Evolutionary conservation across 768 basidiomycete genomes (phyloP).

Genomic region (Boletus tomentosulus): DNA sequence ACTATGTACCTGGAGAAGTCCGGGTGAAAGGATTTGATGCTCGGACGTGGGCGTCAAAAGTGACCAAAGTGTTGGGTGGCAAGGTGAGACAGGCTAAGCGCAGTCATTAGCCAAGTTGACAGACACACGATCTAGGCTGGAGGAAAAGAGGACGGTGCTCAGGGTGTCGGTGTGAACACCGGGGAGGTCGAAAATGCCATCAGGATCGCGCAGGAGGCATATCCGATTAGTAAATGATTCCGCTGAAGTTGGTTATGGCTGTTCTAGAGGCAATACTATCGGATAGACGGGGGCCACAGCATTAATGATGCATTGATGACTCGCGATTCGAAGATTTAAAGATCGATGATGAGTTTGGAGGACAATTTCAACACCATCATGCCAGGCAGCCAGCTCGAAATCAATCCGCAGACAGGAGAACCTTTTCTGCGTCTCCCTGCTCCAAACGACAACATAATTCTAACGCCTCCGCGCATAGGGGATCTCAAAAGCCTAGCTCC

Average conservation of each 20-base stretch:
- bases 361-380: constrained; percentile 8
- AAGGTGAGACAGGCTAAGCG: constrained; percentile 55
- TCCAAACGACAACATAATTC: constrained; percentile 50
- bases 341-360: neutral
- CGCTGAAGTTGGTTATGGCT: neutral
- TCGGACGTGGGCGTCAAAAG: constrained; percentile 80
- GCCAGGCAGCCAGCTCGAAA: constrained; percentile 31
- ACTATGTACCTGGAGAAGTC: constrained; percentile 63
- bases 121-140: constrained; percentile 59
- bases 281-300: neutral
- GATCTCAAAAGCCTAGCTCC: constrained; percentile 38
- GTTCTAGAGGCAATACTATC: neutral
- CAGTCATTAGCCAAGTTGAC: constrained; percentile 4
- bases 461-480: constrained; percentile 52
- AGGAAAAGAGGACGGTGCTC: constrained; percentile 89
- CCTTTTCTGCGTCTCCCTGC: constrained; percentile 51
- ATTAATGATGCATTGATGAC: neutral
- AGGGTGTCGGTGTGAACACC: constrained; percentile 76
- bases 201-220: constrained; percentile 46
- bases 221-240: constrained; percentile 20
- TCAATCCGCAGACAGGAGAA: constrained; percentile 43
- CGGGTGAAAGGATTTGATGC: constrained; percentile 74
- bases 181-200: constrained; percentile 66
- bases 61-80: constrained; percentile 79
- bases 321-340: neutral